Evolutionary conservation across 2,329 filamentous ascomycete species (phyloP), one percentile per base, ranked within the genome.

Genomic region (Claviceps purpurea): DNA sequence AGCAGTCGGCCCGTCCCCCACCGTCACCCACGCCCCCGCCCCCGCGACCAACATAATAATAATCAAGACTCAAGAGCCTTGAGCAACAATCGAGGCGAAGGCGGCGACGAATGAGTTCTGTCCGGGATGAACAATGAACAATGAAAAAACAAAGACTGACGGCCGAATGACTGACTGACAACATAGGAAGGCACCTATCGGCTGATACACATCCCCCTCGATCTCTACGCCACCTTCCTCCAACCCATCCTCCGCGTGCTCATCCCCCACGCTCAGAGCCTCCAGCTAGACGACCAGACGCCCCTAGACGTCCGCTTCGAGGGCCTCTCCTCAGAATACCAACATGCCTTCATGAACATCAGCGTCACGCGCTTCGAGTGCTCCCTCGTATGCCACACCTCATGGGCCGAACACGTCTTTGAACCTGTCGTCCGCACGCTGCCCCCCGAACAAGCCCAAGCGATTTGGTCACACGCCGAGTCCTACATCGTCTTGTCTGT

Each of bases 311-410:
- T 65, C 44, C 61, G 65, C 44, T 63, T 73, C 45, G 71, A 75
- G 55, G 76, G 73, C 18, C 67, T 78, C 44, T 74, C 72, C 3
- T 56, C 68, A 44, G 75, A 77, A 56, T 70, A 73, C 56, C 76
- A 77, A 63, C 85, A 93, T 68, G 82, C 82, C 45, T 97, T 98
- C 67, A 78, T 96, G 65, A 97, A 97, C 67, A 82, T 98, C 59
- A 94, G 88, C 56, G 79, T 97, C 61, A 97, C 90, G 0, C 88
- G 89, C 0, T 79, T 95, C 52, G 93, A 96, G 68, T 95, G 89
- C 70, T 95, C 89, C 4, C 78, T 98, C 50, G 89, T 95, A 51
- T 97, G 91, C 64, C 85, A 91, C 56, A 80, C 81, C 54, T 75
- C 79, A 43, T 84, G 89, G 70, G 85, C 87, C 6, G 73, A 80